Base-by-base conservation (phyloP, 495 filamentous ascomycete species). In the Clohesyomyces aquaticus region DNA sequence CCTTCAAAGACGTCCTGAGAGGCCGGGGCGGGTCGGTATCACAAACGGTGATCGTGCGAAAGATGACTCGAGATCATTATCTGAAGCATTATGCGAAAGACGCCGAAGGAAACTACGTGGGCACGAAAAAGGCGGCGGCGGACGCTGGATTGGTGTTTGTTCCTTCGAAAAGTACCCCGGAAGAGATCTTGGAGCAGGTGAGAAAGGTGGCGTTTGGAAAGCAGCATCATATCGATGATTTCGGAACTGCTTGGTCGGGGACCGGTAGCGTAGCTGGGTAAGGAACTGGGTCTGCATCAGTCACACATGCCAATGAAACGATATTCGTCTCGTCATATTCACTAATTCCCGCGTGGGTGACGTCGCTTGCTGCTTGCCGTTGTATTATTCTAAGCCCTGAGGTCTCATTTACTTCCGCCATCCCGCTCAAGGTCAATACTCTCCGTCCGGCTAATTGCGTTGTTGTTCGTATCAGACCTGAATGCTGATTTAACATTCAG, bases 61-160 rank as follows among this genome's bases (percentile, higher is more conserved):
- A 69, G 46, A 69, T 69, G 67, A 16, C 38, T 3, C 67, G 67
- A 10, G 52, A 41, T 2, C 50, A 64, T 28, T 69, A 66, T 50
- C 50, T 56, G 18, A 59, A 58, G 52, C 46, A 62, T 49, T 69
- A 69, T 50, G 62, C 67, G 26, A 65, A 61, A 45, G 67, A 69
- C 26, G 23, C 23, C 3, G 45, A 69, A 2, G 67, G 67, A 6
- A 66, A 69, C 23, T 69, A 69, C 43, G 28, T 69, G 35, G 67
- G 67, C 4, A 65, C 62, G 19, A 45, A 57, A 48, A 70, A 59
- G 47, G 43, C 62, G 1, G 67, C 67, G 16, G 38, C 22, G 3
- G 67, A 70, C 55, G 57, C 62, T 1, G 53, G 48, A 0, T 14
- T 66, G 45, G 62, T 70, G 2, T 66, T 65, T 27, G 62, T 62